Evolutionary conservation across 2,329 filamentous ascomycete species (phyloP).

Genomic region (Drechslera avenae): DNA sequence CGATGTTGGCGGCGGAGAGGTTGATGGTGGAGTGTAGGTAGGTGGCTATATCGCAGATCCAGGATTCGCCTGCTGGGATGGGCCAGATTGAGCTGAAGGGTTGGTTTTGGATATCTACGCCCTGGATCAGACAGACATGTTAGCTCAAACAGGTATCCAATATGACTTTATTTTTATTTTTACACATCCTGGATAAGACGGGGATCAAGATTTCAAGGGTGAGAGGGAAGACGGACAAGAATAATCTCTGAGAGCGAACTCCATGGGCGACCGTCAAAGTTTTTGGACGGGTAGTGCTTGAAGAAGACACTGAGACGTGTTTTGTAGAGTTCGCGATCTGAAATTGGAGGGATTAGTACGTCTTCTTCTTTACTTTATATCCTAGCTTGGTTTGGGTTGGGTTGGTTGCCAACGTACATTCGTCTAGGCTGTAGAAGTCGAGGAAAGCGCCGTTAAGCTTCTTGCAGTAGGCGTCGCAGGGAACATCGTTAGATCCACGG

Average conservation of each 20-base stretch:
- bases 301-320: slow-evolving; percentile 42
- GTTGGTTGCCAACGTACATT: slow-evolving; percentile 22
- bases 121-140: too few relatives aligned
- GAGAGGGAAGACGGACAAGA: slow-evolving; percentile 14
- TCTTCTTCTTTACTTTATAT: neutral
- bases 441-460: slow-evolving; percentile 39
- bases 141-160: neutral
- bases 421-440: slow-evolving; percentile 43
- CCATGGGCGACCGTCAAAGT: slow-evolving; percentile 42
- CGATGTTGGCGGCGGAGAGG: slow-evolving; percentile 37
- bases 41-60: slow-evolving; percentile 44
- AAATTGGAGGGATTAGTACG: neutral
- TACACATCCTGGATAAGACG: too few relatives aligned
- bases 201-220: too few relatives aligned
- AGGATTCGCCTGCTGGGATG: slow-evolving; percentile 41
- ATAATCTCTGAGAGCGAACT: slow-evolving; percentile 39
- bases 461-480: slow-evolving; percentile 45
- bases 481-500: slow-evolving; percentile 35
- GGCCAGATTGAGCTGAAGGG: slow-evolving; percentile 45
- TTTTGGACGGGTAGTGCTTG: slow-evolving; percentile 43
- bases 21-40: slow-evolving; percentile 38
- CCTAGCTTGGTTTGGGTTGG: too few relatives aligned
- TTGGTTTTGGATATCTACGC: slow-evolving; percentile 44
- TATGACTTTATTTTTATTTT: too few relatives aligned
- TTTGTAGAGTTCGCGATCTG: slow-evolving; percentile 38